These are phyloP conservation scores for Ophiostoma quercus DNA, from an alignment of 2,329 filamentous ascomycete genomes.

Conservation along the genomic window DNA sequence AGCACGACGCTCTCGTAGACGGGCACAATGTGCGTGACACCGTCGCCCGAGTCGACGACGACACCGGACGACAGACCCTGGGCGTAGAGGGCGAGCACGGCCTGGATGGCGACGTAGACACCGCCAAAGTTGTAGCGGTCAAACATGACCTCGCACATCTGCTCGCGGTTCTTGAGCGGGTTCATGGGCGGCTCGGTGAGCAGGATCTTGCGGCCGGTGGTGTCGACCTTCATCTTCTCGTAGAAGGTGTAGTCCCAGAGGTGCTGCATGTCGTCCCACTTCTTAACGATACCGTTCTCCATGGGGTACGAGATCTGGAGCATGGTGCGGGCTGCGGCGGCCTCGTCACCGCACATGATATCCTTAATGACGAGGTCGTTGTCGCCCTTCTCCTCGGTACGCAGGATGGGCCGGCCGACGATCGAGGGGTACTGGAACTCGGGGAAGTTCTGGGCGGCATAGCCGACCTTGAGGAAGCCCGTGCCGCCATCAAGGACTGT, in stretches of 20 bases:
- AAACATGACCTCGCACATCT: constrained; percentile 99
- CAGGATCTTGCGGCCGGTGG: constrained; percentile 89
- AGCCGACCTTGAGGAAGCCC: constrained; percentile 98
- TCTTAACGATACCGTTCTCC: constrained; percentile 99
- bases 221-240: constrained; percentile 93
- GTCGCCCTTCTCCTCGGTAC: constrained; percentile 77
- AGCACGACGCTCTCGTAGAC: constrained; percentile 98
- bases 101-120: constrained; percentile 97
- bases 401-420: constrained; percentile 93
- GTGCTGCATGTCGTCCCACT: constrained; percentile 99
- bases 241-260: constrained; percentile 98
- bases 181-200: constrained; percentile 77
- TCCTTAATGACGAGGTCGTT: constrained; percentile 73
- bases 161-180: constrained; percentile 89
- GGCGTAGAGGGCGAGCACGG: constrained; percentile 90
- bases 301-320: constrained; percentile 98
- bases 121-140: constrained; percentile 94
- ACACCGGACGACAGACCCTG: constrained; percentile 91
- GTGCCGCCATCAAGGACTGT: constrained; percentile 98
- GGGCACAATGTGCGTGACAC: constrained; percentile 96
- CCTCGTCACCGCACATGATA: constrained; percentile 99
- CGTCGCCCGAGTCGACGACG: constrained; percentile 97
- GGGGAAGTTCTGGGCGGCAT: constrained; percentile 98
- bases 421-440: constrained; percentile 98
- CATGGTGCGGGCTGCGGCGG: constrained; percentile 91